Base-by-base conservation (phyloP, 2,329 filamentous ascomycete species). In the Fusarium nanum region DNA sequence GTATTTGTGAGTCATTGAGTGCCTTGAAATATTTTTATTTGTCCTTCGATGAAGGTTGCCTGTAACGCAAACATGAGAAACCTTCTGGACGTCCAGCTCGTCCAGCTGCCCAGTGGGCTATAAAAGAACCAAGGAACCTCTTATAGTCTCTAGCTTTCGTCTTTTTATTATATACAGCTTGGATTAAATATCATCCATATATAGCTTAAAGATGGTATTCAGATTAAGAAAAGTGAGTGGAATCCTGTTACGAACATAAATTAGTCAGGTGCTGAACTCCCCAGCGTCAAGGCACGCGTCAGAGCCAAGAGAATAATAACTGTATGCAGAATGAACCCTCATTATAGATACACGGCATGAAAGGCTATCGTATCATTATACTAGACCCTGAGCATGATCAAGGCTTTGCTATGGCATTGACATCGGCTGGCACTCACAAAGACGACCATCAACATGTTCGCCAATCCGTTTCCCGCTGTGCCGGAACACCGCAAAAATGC, bases 261-360 rank as follows among this genome's bases (percentile, higher is more conserved):
- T 3, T 18, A 34, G 9, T 0, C 9, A 37, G 34, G 34, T n/a
- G 9, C 9, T 11, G 5, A 37, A n/a, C 9, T 11, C 9, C 32
- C 16, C 34, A 11, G 3, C 1, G 1, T 11, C 10, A 2, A 37
- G 3, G 10, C 34, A n/a, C 18, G 1, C 10, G 6, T 37, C 18
- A 37, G 10, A 37, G 6, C 6, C 18, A n/a, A 7, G 34, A 18
- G 18, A 28, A 6, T 7, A 37, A 0, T n/a, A 37, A n/a, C 7
- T 7, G 6, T 7, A 12, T 3, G 10, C 10, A 37, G 6, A n/a
- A 2, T 2, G 3, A n/a, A 0, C 10, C 10, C 0, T 7, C 10
- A 7, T 12, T 0, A 11, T 12, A 3, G 16, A 18, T 18, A 1
- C 5, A 37, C 18, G 5, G 0, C 18, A 6, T 37, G 0, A 18